phyloP scores from a whole-genome alignment of 345 rosid genomes.

The Rhizophora mangle region DNA sequence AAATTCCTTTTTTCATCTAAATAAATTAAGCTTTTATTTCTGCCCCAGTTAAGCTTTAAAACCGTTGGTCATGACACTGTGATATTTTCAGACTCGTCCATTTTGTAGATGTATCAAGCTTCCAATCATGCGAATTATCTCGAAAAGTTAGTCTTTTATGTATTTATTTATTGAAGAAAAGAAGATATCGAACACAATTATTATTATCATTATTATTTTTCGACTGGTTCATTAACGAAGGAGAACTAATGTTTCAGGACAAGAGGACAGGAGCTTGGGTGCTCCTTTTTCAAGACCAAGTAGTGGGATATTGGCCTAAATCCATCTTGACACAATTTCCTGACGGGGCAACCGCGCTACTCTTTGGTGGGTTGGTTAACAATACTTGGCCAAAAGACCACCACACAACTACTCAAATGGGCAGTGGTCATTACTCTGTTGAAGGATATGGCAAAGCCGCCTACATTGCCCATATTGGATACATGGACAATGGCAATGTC shows the following conservation, averaged over 20 bases:
- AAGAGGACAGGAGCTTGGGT: conserved; percentile 9
- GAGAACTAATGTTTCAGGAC: conserved; percentile 2
- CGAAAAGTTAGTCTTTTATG: too few relatives aligned
- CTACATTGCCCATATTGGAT: background rate
- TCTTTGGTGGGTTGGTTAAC: background rate
- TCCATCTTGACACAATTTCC: conserved; percentile 2
- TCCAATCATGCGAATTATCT: too few relatives aligned
- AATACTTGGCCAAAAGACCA: background rate
- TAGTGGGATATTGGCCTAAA: conserved; percentile 17
- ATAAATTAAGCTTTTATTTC: too few relatives aligned
- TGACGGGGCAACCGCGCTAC: too few relatives aligned
- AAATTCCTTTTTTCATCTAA: too few relatives aligned
- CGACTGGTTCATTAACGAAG: background rate
- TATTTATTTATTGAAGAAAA: too few relatives aligned
- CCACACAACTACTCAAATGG: conserved; percentile 23
- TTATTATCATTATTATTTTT: too few relatives aligned
- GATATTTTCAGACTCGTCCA: too few relatives aligned
- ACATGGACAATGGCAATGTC: background rate
- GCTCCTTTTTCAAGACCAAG: background rate
- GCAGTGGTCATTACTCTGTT: conserved; percentile 10
- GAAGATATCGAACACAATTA: too few relatives aligned
- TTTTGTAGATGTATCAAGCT: too few relatives aligned
- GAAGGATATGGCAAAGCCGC: conserved; percentile 13
- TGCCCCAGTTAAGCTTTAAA: too few relatives aligned
- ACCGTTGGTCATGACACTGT: too few relatives aligned